A percentile compares a stretch with the other conserved stretches of the same genome.
Conservation (phyloP, 2,329 filamentous ascomycete genomes). For the Ophidiomyces ophidiicola region DNA sequence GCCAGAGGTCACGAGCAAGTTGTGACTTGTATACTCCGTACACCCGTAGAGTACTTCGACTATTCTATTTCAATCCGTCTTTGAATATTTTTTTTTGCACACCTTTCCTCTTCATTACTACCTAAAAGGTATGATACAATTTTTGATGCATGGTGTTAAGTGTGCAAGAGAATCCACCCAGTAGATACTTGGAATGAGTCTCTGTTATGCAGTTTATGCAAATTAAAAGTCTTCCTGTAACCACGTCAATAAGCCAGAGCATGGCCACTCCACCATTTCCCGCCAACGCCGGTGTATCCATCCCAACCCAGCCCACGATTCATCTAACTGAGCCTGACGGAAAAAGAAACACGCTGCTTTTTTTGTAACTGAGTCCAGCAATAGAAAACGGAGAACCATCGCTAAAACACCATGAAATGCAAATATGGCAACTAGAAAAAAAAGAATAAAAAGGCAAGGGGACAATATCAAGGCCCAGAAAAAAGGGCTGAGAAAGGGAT, state of each 20-base stretch:
- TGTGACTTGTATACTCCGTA: slow-evolving; percentile 2
- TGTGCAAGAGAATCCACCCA: no score
- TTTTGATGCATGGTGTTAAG: no score
- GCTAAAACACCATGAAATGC: slow-evolving; percentile 37
- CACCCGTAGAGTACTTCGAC: slow-evolving; percentile 1
- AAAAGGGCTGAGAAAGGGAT: not conserved
- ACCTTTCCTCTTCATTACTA: slow-evolving; percentile 16
- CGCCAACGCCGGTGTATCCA: slow-evolving; percentile 10
- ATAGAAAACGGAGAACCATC: slow-evolving; percentile 20
- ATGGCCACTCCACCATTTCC: slow-evolving; percentile 7
- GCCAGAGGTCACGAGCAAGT: slow-evolving; percentile 14
- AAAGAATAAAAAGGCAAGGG: slow-evolving; percentile 18
- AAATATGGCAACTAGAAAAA: slow-evolving; percentile 22
- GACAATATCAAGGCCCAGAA: slow-evolving; percentile 1
- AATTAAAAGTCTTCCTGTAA: not conserved
- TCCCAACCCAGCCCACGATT: slow-evolving; percentile 11
- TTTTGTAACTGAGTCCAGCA: slow-evolving; percentile 8
- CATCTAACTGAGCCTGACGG: slow-evolving; percentile 9
- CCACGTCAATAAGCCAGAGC: slow-evolving; percentile 5
- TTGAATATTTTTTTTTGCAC: slow-evolving; percentile 4
- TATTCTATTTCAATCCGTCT: not conserved
- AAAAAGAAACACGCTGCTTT: slow-evolving; percentile 7
- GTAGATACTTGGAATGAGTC: not conserved
- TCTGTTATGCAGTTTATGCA: slow-evolving; percentile 1
- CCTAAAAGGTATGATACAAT: slow-evolving; percentile 9